Base-by-base conservation (phyloP, 2,329 filamentous ascomycete species). In the Lachnellula occidentalis region DNA sequence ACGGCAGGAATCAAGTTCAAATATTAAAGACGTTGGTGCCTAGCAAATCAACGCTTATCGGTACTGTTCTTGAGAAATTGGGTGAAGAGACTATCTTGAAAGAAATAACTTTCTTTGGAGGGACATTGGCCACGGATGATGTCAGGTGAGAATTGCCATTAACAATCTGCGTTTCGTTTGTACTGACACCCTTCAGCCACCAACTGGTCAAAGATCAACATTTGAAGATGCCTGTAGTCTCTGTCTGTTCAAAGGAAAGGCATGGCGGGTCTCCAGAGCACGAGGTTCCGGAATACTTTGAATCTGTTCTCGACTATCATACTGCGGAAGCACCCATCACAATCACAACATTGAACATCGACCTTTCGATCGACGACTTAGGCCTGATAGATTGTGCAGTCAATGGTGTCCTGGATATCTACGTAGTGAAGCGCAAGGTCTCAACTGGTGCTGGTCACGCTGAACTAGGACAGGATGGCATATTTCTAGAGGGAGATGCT, bases 291-390 rank as follows among this genome's bases (percentile, higher is more conserved):
- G n/a, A 39, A 15, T 4, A 15, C 11, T 15, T 39, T 8, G 1
- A 6, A 15, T 39, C 36, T 39, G 14, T 53, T 50, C 1, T n/a
- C 39, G 52, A 54, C 41, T 39, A 50, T 2, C 52, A 54, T 42
- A 54, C 52, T 14, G 34, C 48, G 14, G 53, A 51, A 37, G 48
- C 48, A 5, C 53, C 53, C 1, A 55, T 55, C 22, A 45, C 46
- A 14, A 39, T 55, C 22, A 47, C 53, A 19, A 22, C 21, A 9
- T 22, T 51, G 15, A 55, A 55, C 42, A 27, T 55, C 12, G 34
- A 51, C 27, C n/a, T 48, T 8, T 21, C 48, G 5, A 22, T 55
- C 24, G 48, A 55, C 8, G 34, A 55, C 7, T 17, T 51, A 15
- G 24, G 36, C 17, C 48, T 55, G 2, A 42, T 22, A 7, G 53